Evolutionary conservation across 2,329 filamentous ascomycete species (phyloP).

Genomic region (Chaetomium globosum): DNA sequence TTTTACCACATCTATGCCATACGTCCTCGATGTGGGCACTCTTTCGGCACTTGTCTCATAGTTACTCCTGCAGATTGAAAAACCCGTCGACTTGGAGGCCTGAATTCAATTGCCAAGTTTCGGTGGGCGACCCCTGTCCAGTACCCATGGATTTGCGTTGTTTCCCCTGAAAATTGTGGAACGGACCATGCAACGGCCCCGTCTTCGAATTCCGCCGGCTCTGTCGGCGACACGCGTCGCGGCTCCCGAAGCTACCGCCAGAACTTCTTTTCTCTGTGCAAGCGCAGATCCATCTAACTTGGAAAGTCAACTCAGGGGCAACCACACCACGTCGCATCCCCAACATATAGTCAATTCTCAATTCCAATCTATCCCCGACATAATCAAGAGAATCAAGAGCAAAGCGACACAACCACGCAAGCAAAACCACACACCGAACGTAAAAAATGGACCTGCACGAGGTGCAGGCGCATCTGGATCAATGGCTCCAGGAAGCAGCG

Average conservation of each 20-base stretch:
- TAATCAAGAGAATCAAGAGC: neutral
- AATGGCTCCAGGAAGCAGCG: slow-evolving; percentile 56
- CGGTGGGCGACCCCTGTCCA: neutral
- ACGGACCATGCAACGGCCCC: neutral
- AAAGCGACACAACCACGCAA: neutral
- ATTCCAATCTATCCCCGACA: neutral
- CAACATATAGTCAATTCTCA: neutral
- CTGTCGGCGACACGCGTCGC: slow-evolving; percentile 5
- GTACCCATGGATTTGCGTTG: neutral
- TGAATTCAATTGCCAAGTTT: neutral
- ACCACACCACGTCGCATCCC: neutral
- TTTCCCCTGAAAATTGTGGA: slow-evolving; percentile 14
- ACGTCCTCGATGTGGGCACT: no score
- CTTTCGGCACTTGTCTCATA: no score
- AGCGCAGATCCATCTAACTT: neutral
- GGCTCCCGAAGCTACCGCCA: slow-evolving; percentile 12
- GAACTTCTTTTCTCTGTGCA: neutral
- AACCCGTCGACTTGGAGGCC: neutral
- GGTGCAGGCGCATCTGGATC: slow-evolving; percentile 57
- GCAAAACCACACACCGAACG: neutral
- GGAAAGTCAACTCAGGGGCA: neutral
- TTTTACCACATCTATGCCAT: no score
- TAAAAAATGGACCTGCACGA: slow-evolving; percentile 64
- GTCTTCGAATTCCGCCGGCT: neutral
- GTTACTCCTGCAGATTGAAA: neutral